Conservation (phyloP, 2,329 filamentous ascomycete species). For the Cylindrodendrum hubeiense region DNA sequence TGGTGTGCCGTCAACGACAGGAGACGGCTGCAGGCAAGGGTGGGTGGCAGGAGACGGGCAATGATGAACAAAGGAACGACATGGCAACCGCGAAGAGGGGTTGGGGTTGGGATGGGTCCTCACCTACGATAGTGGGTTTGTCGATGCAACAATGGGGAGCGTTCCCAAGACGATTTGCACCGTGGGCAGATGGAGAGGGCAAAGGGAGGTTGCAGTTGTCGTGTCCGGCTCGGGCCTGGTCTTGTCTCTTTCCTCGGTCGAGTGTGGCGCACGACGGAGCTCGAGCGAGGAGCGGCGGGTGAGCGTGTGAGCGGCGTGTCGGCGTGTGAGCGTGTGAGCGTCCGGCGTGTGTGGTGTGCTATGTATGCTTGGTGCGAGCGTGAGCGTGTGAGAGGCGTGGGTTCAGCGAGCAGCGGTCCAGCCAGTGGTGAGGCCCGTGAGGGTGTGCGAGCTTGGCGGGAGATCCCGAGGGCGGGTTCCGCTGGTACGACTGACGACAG, state of each 20-base stretch:
- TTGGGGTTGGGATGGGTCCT: background rate
- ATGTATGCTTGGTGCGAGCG: background rate
- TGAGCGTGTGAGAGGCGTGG: background rate
- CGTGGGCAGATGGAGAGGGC: background rate
- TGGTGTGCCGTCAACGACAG: background rate
- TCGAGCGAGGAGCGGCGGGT: background rate
- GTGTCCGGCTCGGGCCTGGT: background rate
- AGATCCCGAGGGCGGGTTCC: constrained; percentile 41
- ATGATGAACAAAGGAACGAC: background rate
- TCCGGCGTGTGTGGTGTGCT: background rate
- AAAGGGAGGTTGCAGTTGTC: background rate
- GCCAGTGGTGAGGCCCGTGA: background rate
- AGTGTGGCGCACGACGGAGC: background rate
- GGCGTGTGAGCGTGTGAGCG: background rate
- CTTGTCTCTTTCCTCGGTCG: constrained; percentile 16
- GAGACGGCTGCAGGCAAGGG: background rate
- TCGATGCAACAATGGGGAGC: constrained; percentile 18
- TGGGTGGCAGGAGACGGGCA: background rate
- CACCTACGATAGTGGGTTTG: constrained; percentile 1
- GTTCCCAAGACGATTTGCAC: background rate
- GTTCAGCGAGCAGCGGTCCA: background rate
- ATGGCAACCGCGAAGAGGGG: background rate
- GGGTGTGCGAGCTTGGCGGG: constrained; percentile 35
- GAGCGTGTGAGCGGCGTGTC: background rate
- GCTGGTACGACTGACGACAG: constrained; percentile 45